Evolutionary conservation across 768 basidiomycete species (phyloP).

Genomic region (Lyophyllum shimeji): DNA sequence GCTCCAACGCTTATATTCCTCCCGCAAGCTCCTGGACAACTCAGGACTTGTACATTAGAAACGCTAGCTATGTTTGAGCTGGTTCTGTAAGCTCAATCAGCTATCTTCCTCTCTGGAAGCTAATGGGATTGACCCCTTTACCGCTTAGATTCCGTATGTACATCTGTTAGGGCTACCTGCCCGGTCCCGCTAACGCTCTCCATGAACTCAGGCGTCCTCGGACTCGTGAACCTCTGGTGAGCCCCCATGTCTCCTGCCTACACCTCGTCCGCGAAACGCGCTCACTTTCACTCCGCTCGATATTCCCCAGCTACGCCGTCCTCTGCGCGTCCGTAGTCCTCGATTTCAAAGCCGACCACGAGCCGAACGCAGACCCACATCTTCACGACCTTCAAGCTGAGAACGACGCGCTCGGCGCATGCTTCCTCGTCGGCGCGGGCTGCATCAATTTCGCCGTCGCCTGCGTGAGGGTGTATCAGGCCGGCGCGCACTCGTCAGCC

Average conservation of each 20-base stretch:
- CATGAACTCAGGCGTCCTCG: neutral
- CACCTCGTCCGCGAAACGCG: neutral
- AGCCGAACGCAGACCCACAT: neutral
- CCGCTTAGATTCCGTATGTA: neutral
- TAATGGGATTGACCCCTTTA: neutral
- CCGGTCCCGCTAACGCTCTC: neutral
- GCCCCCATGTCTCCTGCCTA: neutral
- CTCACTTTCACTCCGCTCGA: neutral
- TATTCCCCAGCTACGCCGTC: slow-evolving; percentile 9
- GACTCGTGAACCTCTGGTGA: slow-evolving; percentile 17
- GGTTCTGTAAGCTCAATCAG: neutral
- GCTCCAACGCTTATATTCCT: neutral
- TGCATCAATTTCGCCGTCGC: slow-evolving; percentile 14
- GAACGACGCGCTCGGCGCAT: slow-evolving; percentile 13
- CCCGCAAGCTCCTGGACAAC: neutral
- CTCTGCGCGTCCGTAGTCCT: slow-evolving; percentile 9
- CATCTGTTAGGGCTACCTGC: neutral
- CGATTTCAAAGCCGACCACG: neutral
- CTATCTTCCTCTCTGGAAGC: no score
- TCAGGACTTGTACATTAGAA: neutral
- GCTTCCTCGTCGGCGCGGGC: slow-evolving; percentile 13
- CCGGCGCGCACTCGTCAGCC: neutral
- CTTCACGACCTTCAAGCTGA: neutral
- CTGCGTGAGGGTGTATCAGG: slow-evolving; percentile 3
- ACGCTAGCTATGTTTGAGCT: neutral